Evolutionary conservation across 108 stramenopile species (phyloP).

Genomic region (Cylindrotheca closterium): DNA sequence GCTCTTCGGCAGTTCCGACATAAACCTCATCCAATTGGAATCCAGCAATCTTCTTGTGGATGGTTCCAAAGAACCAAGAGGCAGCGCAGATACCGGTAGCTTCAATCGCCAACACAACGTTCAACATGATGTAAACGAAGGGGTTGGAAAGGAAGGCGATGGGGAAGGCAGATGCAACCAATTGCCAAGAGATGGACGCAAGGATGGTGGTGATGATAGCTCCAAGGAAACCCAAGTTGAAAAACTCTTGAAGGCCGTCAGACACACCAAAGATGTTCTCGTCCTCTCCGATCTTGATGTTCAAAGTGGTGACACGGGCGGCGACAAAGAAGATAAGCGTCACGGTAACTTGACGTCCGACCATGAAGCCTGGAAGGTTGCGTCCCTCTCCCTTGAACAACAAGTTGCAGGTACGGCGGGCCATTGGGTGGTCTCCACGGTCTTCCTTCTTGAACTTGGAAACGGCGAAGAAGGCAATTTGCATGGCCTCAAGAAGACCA

Average conservation of each 20-base stretch:
- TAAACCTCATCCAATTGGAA: constrained; percentile 64
- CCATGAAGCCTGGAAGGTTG: constrained; percentile 68
- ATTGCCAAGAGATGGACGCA: constrained; percentile 64
- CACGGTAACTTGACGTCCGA: constrained; percentile 74
- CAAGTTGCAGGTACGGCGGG: constrained; percentile 54
- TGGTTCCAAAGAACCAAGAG: constrained; percentile 60
- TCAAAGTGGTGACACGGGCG: constrained; percentile 59
- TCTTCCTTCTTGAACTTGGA: constrained; percentile 59
- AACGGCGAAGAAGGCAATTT: constrained; percentile 85
- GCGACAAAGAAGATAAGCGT: constrained; percentile 66
- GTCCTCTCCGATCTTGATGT: constrained; percentile 37
- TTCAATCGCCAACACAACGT: constrained; percentile 51
- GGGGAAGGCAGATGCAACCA: constrained; percentile 68
- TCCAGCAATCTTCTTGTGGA: constrained; percentile 44
- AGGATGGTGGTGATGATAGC: constrained; percentile 74
- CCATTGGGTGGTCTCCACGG: constrained; percentile 45
- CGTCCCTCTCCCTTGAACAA: constrained; percentile 56
- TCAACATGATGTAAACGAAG: constrained; percentile 51
- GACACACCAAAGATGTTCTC: constrained; percentile 61
- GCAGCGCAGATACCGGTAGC: constrained; percentile 58
- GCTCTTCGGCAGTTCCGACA: constrained; percentile 63
- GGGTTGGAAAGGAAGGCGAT: constrained; percentile 61
- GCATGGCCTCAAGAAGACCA: constrained; percentile 86
- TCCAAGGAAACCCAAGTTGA: constrained; percentile 68
- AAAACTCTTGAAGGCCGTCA: constrained; percentile 51